phyloP scores from a whole-genome alignment of 805 yeast species.

The Wickerhamiella siamensis region DNA sequence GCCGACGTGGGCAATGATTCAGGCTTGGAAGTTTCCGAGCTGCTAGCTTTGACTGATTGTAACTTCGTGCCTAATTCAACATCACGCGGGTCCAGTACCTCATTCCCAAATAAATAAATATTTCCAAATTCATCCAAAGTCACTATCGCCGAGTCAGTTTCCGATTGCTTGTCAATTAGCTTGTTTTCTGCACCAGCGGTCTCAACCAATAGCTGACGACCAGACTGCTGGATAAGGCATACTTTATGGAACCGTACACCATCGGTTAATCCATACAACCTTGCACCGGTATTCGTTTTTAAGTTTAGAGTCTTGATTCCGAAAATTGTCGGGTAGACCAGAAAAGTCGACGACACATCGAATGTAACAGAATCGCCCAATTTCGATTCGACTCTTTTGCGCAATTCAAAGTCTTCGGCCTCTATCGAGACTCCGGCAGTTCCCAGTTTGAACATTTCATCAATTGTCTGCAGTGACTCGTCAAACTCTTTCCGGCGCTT shows the following conservation, averaged over 20 bases:
- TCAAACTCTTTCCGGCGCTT: background rate
- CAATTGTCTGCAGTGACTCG: background rate
- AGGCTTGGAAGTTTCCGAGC: no score
- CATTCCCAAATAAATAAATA: background rate
- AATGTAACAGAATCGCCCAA: background rate
- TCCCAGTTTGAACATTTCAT: background rate
- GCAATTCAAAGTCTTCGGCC: background rate
- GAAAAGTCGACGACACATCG: background rate
- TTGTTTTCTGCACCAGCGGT: background rate
- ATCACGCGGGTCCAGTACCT: background rate
- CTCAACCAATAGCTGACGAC: background rate
- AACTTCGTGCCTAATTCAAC: background rate
- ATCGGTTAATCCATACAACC: background rate
- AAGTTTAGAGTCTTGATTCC: background rate
- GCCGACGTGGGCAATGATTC: background rate
- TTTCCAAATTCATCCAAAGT: background rate
- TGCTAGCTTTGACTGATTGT: no score
- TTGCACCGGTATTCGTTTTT: background rate
- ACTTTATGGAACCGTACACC: background rate
- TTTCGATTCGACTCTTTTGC: background rate
- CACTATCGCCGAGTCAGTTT: background rate
- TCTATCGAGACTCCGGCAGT: background rate
- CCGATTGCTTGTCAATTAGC: background rate
- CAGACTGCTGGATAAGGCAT: background rate
- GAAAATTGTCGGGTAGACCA: background rate